phyloP scores from a whole-genome alignment of 1,284 basidiomycete species.

The Heimioporus retisporus region DNA sequence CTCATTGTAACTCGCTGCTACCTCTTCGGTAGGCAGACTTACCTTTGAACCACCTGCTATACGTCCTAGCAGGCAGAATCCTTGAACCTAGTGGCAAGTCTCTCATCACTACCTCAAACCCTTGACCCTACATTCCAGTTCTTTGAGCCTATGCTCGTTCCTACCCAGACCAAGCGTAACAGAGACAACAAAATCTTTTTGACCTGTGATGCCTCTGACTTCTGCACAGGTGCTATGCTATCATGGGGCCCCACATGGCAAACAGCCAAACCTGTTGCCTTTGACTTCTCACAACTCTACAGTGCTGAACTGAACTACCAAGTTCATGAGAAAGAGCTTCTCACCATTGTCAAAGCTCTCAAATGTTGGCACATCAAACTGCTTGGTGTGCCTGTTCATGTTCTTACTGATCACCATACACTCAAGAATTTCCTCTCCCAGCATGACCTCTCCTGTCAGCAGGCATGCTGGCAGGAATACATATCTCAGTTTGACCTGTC shows the following conservation, averaged over 20 bases:
- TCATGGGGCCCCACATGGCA: constrained; percentile 43
- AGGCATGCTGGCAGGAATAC: constrained; percentile 50
- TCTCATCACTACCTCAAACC: too few species aligned
- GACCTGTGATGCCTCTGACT: constrained; percentile 47
- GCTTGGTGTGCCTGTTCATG: constrained; percentile 41
- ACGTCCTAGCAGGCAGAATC: too few species aligned
- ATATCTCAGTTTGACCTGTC: constrained; percentile 36
- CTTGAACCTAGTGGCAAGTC: too few species aligned
- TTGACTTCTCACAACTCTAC: too few species aligned
- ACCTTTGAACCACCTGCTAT: too few species aligned
- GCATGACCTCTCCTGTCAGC: constrained; percentile 43
- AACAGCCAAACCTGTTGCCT: constrained; percentile 17
- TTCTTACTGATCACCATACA: constrained; percentile 53
- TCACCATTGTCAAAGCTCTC: constrained; percentile 46
- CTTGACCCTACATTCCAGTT: too few species aligned
- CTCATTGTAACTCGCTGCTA: too few species aligned
- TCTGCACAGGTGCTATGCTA: constrained; percentile 44
- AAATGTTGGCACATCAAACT: constrained; percentile 48
- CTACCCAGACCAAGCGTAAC: too few species aligned
- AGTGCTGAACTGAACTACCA: constrained; percentile 43
- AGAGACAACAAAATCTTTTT: constrained; percentile 50
- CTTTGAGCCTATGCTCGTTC: too few species aligned
- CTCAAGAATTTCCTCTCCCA: constrained; percentile 50
- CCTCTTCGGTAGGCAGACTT: too few species aligned
- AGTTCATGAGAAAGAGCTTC: constrained; percentile 49